phyloP scores from a whole-genome alignment of 2,329 filamentous ascomycete species.

The Aspergillus caelatus region DNA sequence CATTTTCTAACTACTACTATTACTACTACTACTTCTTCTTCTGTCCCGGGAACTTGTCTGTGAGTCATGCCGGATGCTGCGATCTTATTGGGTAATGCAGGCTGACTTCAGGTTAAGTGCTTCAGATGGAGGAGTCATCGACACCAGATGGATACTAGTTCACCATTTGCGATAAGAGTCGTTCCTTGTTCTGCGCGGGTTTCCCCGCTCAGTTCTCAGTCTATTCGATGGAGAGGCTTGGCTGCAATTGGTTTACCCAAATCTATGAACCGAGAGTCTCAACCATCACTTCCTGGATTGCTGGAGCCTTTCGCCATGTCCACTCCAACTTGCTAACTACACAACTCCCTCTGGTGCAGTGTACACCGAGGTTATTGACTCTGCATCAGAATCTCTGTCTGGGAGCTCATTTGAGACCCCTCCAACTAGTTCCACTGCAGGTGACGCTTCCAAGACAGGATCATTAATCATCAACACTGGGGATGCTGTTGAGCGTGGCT shows the following conservation, averaged over 20 bases:
- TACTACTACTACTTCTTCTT: too few species aligned
- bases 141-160: background rate
- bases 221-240: background rate
- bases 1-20: background rate
- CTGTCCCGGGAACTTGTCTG: background rate
- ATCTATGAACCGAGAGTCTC: background rate
- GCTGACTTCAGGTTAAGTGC: background rate
- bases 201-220: background rate
- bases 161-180: background rate
- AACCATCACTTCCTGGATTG: background rate
- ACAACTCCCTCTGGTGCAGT: constrained; percentile 26
- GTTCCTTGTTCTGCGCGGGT: background rate
- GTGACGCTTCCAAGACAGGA: background rate
- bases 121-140: background rate
- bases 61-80: background rate
- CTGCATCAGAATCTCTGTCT: constrained; percentile 17
- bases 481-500: background rate
- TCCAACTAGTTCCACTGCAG: background rate
- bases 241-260: background rate
- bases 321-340: background rate
- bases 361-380: constrained; percentile 28
- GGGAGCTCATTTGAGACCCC: background rate
- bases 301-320: background rate
- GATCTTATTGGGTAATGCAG: background rate
- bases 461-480: background rate